Evolutionary conservation across 2,329 filamentous ascomycete genomes (phyloP).

Genomic region (Thelonectria olida): DNA sequence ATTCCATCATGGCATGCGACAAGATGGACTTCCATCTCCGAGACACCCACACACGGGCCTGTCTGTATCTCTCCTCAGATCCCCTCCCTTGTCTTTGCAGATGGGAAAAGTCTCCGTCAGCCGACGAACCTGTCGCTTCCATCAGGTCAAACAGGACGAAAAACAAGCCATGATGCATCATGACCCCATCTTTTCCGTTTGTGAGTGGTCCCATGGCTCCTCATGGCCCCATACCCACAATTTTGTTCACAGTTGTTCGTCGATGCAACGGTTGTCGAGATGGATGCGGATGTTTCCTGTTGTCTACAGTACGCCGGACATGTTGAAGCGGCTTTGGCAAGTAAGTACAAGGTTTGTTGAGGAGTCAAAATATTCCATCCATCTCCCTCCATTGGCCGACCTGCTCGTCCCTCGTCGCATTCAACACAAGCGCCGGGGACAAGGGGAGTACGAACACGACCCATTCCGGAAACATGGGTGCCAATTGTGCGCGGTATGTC

Average conservation of each 20-base stretch:
- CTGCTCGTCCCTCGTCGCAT: no score
- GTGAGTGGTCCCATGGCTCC: conserved; percentile 3
- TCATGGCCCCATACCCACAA: not conserved
- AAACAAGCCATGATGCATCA: conserved; percentile 10
- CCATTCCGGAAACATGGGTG: conserved; percentile 22
- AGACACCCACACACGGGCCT: not conserved
- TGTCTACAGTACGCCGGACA: no score
- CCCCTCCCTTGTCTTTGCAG: no score
- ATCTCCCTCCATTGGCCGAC: no score
- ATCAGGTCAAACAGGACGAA: not conserved
- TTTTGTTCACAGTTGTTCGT: no score
- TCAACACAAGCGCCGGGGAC: conserved; percentile 17
- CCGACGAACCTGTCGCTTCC: not conserved
- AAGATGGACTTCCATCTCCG: conserved; percentile 18
- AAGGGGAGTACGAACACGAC: conserved; percentile 5
- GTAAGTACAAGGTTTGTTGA: no score
- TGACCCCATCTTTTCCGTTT: conserved; percentile 10
- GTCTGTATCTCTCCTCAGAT: no score
- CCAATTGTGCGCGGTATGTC: not conserved
- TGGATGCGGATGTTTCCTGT: no score
- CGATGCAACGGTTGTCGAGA: no score
- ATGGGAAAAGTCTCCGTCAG: not conserved
- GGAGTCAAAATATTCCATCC: no score
- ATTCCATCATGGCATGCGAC: not conserved
- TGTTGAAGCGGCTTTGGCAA: not conserved